These are phyloP conservation scores for Thielaviopsis ethacetica DNA, from an alignment of 2,329 filamentous ascomycete species.

Conservation along the genomic window DNA sequence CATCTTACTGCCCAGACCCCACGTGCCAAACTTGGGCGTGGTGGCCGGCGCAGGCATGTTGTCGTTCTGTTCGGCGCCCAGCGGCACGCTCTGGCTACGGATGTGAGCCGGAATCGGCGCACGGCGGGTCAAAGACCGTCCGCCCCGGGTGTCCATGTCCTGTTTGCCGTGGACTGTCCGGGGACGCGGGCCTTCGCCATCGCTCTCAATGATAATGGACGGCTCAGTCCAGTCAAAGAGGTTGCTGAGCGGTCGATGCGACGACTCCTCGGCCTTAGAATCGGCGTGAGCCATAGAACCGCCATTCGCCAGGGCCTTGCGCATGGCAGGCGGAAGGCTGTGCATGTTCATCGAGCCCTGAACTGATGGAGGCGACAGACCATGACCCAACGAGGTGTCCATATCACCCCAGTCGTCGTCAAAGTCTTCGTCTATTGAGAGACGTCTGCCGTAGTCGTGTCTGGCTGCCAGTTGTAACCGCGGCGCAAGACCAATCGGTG, in stretches of 20 bases:
- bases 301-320: conserved; percentile 37
- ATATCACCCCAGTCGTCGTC: conserved; percentile 48
- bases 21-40: conserved; percentile 58
- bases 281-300: conserved; percentile 18
- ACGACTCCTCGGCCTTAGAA: conserved; percentile 15
- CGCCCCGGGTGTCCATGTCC: conserved; percentile 51
- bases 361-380: conserved; percentile 39
- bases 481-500: conserved; percentile 28
- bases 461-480: conserved; percentile 14
- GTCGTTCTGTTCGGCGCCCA: conserved; percentile 46
- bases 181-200: conserved; percentile 43
- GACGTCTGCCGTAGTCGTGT: conserved; percentile 17
- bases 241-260: conserved; percentile 41
- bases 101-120: conserved; percentile 54
- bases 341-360: conserved; percentile 35
- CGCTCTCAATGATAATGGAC: conserved; percentile 41
- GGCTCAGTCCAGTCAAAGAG: conserved; percentile 69
- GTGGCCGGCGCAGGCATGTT: not conserved
- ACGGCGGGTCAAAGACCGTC: conserved; percentile 49
- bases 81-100: conserved; percentile 66
- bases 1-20: conserved; percentile 64
- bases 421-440: conserved; percentile 45
- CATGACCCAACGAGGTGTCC: conserved; percentile 35
- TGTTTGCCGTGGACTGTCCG: conserved; percentile 66
- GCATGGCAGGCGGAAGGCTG: conserved; percentile 35